phyloP scores from a whole-genome alignment of 2,329 filamentous ascomycete species.

The Pleurostoma richardsiae region DNA sequence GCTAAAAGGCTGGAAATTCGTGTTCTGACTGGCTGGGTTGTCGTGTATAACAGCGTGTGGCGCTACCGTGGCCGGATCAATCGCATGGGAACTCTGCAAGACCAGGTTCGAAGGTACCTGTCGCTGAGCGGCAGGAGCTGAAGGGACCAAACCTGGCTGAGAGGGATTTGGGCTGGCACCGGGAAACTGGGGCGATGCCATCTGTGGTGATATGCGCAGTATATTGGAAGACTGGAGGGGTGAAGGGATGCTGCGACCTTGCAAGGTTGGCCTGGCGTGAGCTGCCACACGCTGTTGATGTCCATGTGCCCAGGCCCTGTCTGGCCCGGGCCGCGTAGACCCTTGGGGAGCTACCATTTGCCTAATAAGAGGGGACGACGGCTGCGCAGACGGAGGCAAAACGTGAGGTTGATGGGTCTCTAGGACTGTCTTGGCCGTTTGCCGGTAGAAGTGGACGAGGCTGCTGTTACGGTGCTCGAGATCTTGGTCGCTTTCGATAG shows the following conservation, averaged over 20 bases:
- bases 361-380: too few species aligned
- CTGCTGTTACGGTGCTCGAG: conserved; percentile 10
- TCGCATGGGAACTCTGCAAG: not conserved
- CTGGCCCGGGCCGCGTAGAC: too few species aligned
- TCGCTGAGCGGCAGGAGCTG: not conserved
- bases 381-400: too few species aligned
- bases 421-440: not conserved
- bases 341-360: too few species aligned
- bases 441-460: conserved; percentile 10
- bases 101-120: not conserved
- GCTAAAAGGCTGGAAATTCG: too few species aligned
- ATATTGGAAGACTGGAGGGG: too few species aligned
- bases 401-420: not conserved
- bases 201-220: not conserved
- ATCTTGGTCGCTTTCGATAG: conserved; percentile 1
- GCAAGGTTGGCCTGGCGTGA: too few species aligned
- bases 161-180: not conserved
- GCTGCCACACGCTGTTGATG: too few species aligned
- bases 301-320: too few species aligned
- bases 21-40: too few species aligned
- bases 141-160: not conserved
- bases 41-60: not conserved
- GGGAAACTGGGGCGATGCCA: not conserved
- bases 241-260: too few species aligned
- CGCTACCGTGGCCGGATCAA: not conserved